Evolutionary conservation across 495 filamentous ascomycete genomes (phyloP).

Genomic region (Barbatosphaeria neglecta): DNA sequence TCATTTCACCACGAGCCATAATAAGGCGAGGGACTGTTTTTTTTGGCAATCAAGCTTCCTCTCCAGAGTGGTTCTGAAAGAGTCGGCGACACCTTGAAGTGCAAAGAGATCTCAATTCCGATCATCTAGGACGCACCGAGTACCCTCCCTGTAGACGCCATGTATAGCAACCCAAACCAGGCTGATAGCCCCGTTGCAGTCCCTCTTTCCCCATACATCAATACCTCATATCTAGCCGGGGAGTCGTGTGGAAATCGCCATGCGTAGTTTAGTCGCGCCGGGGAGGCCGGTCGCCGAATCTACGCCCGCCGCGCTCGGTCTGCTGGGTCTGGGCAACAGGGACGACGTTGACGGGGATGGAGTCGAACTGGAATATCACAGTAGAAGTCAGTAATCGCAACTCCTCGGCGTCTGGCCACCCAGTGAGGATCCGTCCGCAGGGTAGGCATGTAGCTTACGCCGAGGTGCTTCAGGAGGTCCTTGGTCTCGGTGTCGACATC

Average conservation of each 20-base stretch:
- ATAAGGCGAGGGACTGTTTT: constrained; percentile 20
- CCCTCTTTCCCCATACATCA: constrained; percentile 1
- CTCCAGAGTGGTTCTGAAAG: constrained; percentile 39
- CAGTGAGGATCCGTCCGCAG: neutral
- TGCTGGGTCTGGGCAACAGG: constrained; percentile 78
- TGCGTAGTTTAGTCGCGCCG: constrained; percentile 30
- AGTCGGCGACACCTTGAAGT: constrained; percentile 84
- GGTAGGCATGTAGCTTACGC: constrained; percentile 52
- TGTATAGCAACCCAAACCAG: constrained; percentile 11
- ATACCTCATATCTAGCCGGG: constrained; percentile 1
- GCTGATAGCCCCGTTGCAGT: neutral
- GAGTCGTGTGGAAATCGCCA: neutral
- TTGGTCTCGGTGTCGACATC: constrained; percentile 96
- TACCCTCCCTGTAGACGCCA: constrained; percentile 38
- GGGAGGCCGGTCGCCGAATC: constrained; percentile 32
- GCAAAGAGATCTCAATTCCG: constrained; percentile 51
- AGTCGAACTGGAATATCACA: constrained; percentile 63
- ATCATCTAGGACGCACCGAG: constrained; percentile 36
- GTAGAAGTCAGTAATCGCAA: constrained; percentile 11
- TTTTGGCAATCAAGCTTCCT: constrained; percentile 91
- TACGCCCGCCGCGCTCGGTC: constrained; percentile 58
- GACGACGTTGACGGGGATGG: constrained; percentile 89
- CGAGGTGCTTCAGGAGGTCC: constrained; percentile 94
- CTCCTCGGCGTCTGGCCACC: neutral
- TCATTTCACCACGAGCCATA: neutral